Evolutionary conservation across 2,329 filamentous ascomycete genomes (phyloP), one percentile per base, ranked within the genome.

Genomic region (Colletotrichum orchidophilum): DNA sequence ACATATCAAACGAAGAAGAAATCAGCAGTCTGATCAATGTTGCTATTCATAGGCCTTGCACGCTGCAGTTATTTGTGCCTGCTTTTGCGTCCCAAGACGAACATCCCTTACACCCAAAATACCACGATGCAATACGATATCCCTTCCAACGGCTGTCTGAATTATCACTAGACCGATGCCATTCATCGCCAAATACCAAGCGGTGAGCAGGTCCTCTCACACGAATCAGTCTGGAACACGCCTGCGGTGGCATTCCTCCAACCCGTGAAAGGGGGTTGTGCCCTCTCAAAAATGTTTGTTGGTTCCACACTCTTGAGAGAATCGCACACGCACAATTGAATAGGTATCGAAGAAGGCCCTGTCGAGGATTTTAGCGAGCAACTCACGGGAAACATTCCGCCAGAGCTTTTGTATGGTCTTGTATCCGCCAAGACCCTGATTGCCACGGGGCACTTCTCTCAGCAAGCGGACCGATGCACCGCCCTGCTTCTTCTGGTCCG

Each of bases 21-120:
- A 50, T 12, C 5, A 3, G 27, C 12, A 18, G 27, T 18, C 15
- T 35, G 12, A 21, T 21, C 35, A n/a, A n/a, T n/a, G 18, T 5
- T 46, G 18, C 46, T 62, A 62, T 67, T 63, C 58, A 54, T 54
- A 54, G 63, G 24, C 15, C 21, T 35, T 67, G 50, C 53, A 63
- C 42, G 53, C 59, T 58, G 58, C 39, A 11, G 35, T 24, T 26
- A n/a, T 13, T 61, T 24, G 18, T 29, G 21, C 18, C 64, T 18
- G 35, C n/a, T 57, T 42, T 18, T 7, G 27, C 24, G 42, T 26
- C 9, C n/a, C 64, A n/a, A 18, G 3, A 53, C 12, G 33, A 39
- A 24, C 12, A 33, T 69, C 29, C 24, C 59, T 60, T 27, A 52
- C 58, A n/a, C n/a, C n/a, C n/a, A n/a, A n/a, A n/a, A n/a, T n/a